phyloP scores from a whole-genome alignment of 73 alveolate species.

The Tetrahymena elliotti region DNA sequence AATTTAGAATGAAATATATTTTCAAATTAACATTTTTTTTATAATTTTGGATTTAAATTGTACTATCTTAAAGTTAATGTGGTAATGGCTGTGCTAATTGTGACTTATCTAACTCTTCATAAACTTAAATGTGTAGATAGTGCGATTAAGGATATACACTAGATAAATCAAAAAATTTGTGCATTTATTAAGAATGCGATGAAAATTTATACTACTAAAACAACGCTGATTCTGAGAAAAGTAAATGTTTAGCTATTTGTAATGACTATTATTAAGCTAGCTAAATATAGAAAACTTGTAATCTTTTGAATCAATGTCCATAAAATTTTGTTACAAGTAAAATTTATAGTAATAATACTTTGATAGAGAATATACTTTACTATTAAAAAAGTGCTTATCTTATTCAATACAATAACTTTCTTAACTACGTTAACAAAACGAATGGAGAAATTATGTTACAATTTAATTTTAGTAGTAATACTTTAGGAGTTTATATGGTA shows the following conservation, averaged over 20 bases:
- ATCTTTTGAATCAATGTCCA: not conserved
- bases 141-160: not conserved
- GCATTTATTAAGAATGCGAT: not conserved
- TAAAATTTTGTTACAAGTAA: not conserved
- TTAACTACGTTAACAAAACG: not conserved
- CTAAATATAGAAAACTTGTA: not conserved
- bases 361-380: not conserved
- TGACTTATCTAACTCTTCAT: not conserved
- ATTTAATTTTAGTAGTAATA: not conserved
- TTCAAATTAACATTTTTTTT: too few relatives aligned
- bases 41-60: not conserved
- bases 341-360: not conserved
- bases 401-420: not conserved
- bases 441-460: not conserved
- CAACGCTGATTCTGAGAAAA: not conserved
- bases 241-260: not conserved
- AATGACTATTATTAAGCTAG: not conserved
- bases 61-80: not conserved
- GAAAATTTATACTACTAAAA: not conserved
- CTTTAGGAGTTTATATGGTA: not conserved
- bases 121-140: not conserved
- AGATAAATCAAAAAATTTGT: not conserved
- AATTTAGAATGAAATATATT: not conserved
- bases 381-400: not conserved
- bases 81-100: not conserved